Evolutionary conservation across 2,329 filamentous ascomycete species (phyloP), one percentile per base, ranked within the genome.

Genomic region (Magnaporthiopsis poae): DNA sequence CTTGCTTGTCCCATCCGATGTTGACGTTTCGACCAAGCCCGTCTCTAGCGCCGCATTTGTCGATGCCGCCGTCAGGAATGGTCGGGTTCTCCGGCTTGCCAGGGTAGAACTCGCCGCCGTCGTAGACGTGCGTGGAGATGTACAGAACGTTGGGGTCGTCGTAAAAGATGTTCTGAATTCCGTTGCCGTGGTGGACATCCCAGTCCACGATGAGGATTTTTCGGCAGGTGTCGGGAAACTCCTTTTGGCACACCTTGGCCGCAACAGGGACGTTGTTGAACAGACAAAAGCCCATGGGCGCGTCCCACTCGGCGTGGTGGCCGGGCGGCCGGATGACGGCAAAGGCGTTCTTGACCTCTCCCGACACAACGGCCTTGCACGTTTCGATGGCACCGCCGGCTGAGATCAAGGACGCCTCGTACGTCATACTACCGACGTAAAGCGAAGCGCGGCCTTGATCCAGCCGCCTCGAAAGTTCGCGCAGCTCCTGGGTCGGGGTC

Each of bases 201-300:
- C 95, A 99, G 74, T 99, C 95, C 9, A 99, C 81, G 70, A 99
- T 95, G 66, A 99, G 78, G 27, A 99, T 86, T 77, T 96, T 98
- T 66, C 92, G 88, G 74, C 94, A 97, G 11, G 80, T 80, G 3
- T 94, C 86, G 1, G 90, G 90, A 71, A 90, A 95, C 68, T 92
- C 88, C 65, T 84, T 80, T 75, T 96, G 92, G 74, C 93, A 97
- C 15, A 93, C 90, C 68, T 87, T 89, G n/a, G 92, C 89, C 1
- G 93, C 94, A 67, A 99, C 90, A 27, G 91, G 92, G 3, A 98
- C 95, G 73, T 99, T 99, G 79, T 99, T 97, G 80, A 98, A 98
- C 68, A 98, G 86, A 75, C 95, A 99, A 74, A 99, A 99, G 0
- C 95, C 95, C 84, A 96, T 95, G 0, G 94, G 86, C 52, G 88